These are phyloP conservation scores for Udeniomyces megalosporus DNA, from an alignment of 768 basidiomycete genomes.

Conservation along the genomic window DNA sequence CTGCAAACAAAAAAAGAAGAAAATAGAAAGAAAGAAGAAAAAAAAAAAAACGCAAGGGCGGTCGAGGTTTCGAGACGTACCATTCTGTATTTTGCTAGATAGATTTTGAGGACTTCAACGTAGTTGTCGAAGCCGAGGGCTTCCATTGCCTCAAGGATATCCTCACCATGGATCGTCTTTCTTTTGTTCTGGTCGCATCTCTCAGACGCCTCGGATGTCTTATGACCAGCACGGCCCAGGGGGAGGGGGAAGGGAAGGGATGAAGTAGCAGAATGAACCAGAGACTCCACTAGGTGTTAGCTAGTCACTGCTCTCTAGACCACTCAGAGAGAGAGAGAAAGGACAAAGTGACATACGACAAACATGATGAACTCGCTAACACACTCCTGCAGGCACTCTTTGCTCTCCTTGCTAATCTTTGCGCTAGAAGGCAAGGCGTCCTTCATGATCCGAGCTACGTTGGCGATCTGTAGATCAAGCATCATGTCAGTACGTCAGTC, in stretches of 20 bases:
- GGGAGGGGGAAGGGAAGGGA: no score
- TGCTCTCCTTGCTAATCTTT: slow-evolving; percentile 95
- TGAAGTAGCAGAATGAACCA: no score
- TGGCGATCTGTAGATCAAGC: slow-evolving; percentile 57
- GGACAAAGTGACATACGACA: slow-evolving; percentile 36
- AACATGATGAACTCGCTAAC: slow-evolving; percentile 77
- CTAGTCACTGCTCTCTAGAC: no score
- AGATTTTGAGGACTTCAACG: slow-evolving; percentile 11
- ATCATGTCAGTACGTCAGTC: not conserved
- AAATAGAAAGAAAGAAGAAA: no score
- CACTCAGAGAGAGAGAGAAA: not conserved
- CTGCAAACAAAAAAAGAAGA: no score
- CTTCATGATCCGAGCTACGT: slow-evolving; percentile 97
- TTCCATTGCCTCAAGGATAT: slow-evolving; percentile 87
- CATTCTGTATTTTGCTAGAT: slow-evolving; percentile 15
- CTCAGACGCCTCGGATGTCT: slow-evolving; percentile 84
- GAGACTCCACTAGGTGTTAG: no score
- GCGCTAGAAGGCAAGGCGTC: slow-evolving; percentile 70
- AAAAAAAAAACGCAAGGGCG: no score
- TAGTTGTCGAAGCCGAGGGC: slow-evolving; percentile 47
- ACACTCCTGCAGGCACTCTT: slow-evolving; percentile 96
- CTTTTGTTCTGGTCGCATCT: slow-evolving; percentile 87
- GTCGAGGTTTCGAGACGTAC: not conserved
- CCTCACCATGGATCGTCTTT: slow-evolving; percentile 95
- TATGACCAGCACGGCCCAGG: not conserved